phyloP scores from a whole-genome alignment of 192 early-diverging fungal genomes.

The Cetraspora pellucida region DNA sequence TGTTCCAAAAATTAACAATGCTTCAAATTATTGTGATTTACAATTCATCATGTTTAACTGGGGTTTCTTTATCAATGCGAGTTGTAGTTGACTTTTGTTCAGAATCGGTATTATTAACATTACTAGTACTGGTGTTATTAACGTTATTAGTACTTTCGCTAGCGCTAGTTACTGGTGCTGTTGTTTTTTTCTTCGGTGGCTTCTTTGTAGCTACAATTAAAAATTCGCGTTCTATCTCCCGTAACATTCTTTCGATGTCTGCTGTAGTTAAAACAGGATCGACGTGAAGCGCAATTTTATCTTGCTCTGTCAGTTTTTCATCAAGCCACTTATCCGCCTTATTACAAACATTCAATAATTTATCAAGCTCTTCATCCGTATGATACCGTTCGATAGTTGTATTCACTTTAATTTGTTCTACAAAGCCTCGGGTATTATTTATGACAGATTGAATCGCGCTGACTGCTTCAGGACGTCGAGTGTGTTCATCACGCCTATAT shows the following conservation, averaged over 20 bases:
- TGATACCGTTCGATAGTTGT: conserved; percentile 57
- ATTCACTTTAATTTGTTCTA: conserved; percentile 47
- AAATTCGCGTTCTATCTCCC: conserved; percentile 55
- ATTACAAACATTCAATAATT: conserved; percentile 55
- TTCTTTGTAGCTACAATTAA: conserved; percentile 61
- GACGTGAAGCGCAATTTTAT: conserved; percentile 53
- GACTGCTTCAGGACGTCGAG: conserved; percentile 51
- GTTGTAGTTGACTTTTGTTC: too few relatives aligned
- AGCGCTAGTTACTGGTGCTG: conserved; percentile 16
- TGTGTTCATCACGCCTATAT: conserved; percentile 50
- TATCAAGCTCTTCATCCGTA: conserved; percentile 56
- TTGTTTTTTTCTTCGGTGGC: conserved; percentile 55
- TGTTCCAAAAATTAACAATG: too few relatives aligned
- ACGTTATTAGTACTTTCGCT: not conserved
- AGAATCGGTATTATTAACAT: too few relatives aligned
- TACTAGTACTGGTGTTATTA: not conserved
- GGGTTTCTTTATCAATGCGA: too few relatives aligned
- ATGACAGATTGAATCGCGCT: conserved; percentile 39
- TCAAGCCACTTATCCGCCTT: conserved; percentile 67
- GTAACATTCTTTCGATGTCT: conserved; percentile 56
- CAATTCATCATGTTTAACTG: too few relatives aligned
- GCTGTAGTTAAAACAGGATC: conserved; percentile 66
- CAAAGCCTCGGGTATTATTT: conserved; percentile 41
- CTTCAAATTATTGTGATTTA: too few relatives aligned
- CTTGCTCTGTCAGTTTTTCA: conserved; percentile 62